A percentile compares a stretch with the other conserved stretches of the same genome.
Evolutionary conservation across 2,329 filamentous ascomycete genomes (phyloP).

Genomic region (Pseudopithomyces maydicus): DNA sequence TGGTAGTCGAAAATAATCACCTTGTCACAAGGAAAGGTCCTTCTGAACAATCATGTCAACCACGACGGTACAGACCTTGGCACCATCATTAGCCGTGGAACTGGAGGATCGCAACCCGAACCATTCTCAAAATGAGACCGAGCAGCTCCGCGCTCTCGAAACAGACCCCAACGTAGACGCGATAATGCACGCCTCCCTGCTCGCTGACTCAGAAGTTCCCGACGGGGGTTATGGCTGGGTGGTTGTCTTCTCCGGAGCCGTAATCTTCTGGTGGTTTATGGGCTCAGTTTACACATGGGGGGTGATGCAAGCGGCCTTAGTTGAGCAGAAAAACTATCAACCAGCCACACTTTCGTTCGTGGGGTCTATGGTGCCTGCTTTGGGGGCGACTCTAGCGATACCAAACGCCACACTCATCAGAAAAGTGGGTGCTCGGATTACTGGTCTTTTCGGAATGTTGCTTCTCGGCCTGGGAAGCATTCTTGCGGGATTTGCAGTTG

Average conservation of each 20-base stretch:
- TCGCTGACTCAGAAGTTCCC: neutral
- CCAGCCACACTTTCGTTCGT: neutral
- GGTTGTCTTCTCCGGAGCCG: neutral
- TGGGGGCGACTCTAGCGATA: neutral
- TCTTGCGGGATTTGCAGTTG: neutral
- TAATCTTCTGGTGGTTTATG: neutral
- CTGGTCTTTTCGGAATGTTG: neutral
- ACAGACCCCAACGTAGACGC: neutral
- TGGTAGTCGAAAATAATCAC: no score
- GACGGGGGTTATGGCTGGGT: neutral
- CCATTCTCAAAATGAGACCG: neutral
- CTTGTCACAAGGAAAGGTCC: neutral
- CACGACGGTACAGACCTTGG: neutral
- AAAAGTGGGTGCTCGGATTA: neutral
- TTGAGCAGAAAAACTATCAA: neutral
- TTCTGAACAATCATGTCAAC: neutral
- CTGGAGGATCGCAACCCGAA: neutral
- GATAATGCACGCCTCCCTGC: neutral
- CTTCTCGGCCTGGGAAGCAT: neutral
- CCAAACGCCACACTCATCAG: slow-evolving; percentile 1
- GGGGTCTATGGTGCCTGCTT: neutral
- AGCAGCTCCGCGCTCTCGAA: neutral
- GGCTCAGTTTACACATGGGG: neutral
- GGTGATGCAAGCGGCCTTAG: neutral
- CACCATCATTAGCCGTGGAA: neutral